Conservation (phyloP, 305 asterid genomes). For the Petunia hybrid region DNA sequence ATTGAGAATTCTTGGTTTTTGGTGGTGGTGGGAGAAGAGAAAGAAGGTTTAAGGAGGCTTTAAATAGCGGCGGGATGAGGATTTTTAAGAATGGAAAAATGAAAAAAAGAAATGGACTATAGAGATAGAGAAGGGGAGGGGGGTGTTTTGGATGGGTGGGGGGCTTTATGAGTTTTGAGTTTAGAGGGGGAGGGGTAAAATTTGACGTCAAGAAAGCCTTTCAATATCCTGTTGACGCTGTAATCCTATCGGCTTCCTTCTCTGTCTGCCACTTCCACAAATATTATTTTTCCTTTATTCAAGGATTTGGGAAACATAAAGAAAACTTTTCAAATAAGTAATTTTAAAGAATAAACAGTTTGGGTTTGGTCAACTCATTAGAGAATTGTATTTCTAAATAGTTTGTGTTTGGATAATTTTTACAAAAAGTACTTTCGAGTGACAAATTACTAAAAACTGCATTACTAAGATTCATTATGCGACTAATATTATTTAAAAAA, state of each 20-base stretch:
- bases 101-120: background rate
- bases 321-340: too few relatives aligned
- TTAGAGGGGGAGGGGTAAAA: background rate
- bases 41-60: conserved; percentile 7
- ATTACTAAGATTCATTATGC: too few relatives aligned
- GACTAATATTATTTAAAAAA: too few relatives aligned
- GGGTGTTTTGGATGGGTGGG: background rate
- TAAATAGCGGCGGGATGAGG: conserved; percentile 33
- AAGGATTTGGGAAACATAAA: too few relatives aligned
- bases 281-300: background rate
- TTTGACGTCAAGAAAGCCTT: conserved; percentile 39
- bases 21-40: background rate
- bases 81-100: background rate
- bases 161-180: too few relatives aligned
- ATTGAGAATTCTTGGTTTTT: background rate
- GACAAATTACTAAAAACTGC: too few relatives aligned
- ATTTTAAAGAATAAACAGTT: too few relatives aligned
- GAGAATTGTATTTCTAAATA: too few relatives aligned
- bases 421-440: too few relatives aligned
- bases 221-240: conserved; percentile 48
- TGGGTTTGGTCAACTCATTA: too few relatives aligned
- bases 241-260: conserved; percentile 50
- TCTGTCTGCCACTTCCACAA: conserved; percentile 64
- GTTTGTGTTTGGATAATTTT: too few relatives aligned
- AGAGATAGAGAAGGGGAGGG: background rate